These are phyloP conservation scores for Fusarium austroafricanum DNA, from an alignment of 2,329 filamentous ascomycete species.

Conservation along the genomic window DNA sequence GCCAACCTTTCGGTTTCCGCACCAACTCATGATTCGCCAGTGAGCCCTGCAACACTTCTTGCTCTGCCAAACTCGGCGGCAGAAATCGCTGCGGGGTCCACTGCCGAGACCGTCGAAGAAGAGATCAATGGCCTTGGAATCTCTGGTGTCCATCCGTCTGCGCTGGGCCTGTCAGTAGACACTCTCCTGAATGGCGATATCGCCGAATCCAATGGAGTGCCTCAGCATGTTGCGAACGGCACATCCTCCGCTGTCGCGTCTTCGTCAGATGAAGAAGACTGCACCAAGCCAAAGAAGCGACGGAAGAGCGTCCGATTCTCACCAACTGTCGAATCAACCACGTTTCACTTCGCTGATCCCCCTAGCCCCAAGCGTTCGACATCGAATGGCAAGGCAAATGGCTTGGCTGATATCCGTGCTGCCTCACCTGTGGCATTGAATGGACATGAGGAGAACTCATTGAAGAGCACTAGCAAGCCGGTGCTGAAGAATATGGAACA, in stretches of 20 bases:
- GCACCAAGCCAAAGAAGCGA: slow-evolving; percentile 51
- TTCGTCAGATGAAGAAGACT: slow-evolving; percentile 39
- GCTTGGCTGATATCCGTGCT: slow-evolving; percentile 16
- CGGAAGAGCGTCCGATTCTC: slow-evolving; percentile 78
- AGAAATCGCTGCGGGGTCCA: not conserved
- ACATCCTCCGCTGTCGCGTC: slow-evolving; percentile 16
- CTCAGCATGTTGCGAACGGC: slow-evolving; percentile 11
- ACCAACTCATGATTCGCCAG: slow-evolving; percentile 49
- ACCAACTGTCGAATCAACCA: slow-evolving; percentile 72
- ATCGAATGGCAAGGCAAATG: slow-evolving; percentile 22
- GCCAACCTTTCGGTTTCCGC: not conserved
- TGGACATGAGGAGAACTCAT: not conserved
- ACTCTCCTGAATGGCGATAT: slow-evolving; percentile 10
- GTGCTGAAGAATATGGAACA: slow-evolving; percentile 74
- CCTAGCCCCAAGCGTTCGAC: slow-evolving; percentile 58
- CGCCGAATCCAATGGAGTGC: not conserved
- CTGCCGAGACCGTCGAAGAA: not conserved
- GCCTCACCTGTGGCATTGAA: slow-evolving; percentile 21
- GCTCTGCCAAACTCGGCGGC: slow-evolving; percentile 65
- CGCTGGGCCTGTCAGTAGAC: slow-evolving; percentile 14
- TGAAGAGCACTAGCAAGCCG: not conserved
- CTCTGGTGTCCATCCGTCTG: slow-evolving; percentile 1
- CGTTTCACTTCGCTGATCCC: slow-evolving; percentile 65
- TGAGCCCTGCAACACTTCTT: slow-evolving; percentile 60
- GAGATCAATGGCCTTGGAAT: slow-evolving; percentile 13